Base-by-base conservation (phyloP, 768 basidiomycete species). In the Amanita phalloides region DNA sequence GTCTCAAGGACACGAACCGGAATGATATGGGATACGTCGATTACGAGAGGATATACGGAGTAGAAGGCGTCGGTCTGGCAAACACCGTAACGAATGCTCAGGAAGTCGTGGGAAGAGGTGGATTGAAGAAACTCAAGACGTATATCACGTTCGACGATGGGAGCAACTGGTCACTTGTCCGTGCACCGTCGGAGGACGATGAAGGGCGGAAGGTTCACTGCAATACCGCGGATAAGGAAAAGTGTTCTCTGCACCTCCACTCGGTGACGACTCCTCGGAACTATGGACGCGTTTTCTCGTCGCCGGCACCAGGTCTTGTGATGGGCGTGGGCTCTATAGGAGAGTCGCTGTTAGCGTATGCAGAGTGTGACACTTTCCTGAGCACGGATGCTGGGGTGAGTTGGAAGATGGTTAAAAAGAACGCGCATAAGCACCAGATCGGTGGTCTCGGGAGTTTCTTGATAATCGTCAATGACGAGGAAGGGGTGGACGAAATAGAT, bases 311-410 rank as follows among this genome's bases (percentile, higher is more conserved):
- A 0, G 95, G 96, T 0, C 77, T 91, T 54, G 85, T 90, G 26
- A 95, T 99, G 89, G 95, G 89, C n/a, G 92, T 98, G 1, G 96
- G 96, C 5, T 87, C 82, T 0, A 76, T 96, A 33, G 93, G 95
- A 2, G 67, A 74, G 20, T 64, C 68, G 10, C 70, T 97, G 6
- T 63, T 71, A 14, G 69, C 79, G 0, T 97, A 97, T 59, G 81
- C 86, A 39, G 84, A 96, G 35, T 84, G 88, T 60, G 91, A 96
- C 60, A 97, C 95, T 0, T 99, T 96, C 72, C 64, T 98, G 54
- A 94, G 90, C 58, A 85, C 76, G 0, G 90, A 99, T 60, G 93
- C 84, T 0, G 96, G 96, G 1, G 58, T 92, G 11, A 79, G 79
- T 4, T 99, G 96, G 95, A 68, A 60, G 21, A 91, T 90, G 85